A percentile compares a stretch with the other conserved stretches of the same genome.
phyloP scores from a whole-genome alignment of 2,329 filamentous ascomycete genomes.

The Sporothrix euskadiensis region DNA sequence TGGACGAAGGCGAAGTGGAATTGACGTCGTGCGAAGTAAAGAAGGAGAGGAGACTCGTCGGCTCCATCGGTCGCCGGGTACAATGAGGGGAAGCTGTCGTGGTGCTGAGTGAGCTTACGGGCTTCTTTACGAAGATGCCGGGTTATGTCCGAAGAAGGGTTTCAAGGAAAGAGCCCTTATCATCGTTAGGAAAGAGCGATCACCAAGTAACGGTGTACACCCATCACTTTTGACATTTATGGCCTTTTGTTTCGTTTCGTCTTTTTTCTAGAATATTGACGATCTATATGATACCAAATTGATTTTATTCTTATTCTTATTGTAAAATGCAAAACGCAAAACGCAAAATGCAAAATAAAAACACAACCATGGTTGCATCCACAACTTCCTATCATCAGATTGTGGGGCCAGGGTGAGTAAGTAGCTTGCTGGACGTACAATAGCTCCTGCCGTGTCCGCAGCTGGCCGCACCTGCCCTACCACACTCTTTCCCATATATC shows the following conservation, averaged over 20 bases:
- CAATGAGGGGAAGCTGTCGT: not conserved
- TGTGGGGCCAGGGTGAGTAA: not conserved
- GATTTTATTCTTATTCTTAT: not conserved
- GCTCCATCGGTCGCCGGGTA: not conserved
- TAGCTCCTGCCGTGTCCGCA: not conserved
- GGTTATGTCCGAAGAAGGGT: constrained; percentile 17
- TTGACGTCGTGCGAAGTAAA: not conserved
- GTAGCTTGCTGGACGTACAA: not conserved
- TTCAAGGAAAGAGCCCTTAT: not conserved
- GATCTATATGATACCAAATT: not conserved
- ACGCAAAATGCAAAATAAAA: not conserved
- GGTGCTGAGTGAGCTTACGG: not conserved
- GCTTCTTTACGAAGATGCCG: constrained; percentile 1
- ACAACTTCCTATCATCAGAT: not conserved
- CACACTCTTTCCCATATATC: not conserved
- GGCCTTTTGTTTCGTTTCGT: not conserved
- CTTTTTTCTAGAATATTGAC: not conserved
- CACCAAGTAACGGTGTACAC: not conserved
- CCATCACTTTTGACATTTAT: not conserved
- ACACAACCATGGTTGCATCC: not conserved
- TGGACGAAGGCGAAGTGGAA: constrained; percentile 27
- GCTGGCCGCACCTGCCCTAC: not conserved
- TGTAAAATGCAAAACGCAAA: not conserved
- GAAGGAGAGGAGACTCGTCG: not conserved
- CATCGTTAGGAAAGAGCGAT: not conserved